Percentiles rank a stretch among this genome's conserved stretches.
Conservation (phyloP, 257 asterid genomes). For the Orobanche coerulescens region DNA sequence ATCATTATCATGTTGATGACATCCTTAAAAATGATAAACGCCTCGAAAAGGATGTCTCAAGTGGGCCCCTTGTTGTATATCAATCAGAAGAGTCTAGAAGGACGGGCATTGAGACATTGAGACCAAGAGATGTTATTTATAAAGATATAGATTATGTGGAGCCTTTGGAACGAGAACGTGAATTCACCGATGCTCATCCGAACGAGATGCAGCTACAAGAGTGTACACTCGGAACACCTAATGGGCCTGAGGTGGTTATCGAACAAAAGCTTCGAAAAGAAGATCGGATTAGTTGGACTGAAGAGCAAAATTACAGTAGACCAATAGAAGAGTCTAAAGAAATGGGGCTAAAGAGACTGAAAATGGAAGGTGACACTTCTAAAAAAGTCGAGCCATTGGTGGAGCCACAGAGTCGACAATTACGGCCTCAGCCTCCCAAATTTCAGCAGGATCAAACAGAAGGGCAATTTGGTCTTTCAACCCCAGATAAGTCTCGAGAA, state of each 20-base stretch:
- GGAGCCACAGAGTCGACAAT: background rate
- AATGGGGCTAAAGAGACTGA: background rate
- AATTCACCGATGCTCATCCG: background rate
- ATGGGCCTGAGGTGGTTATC: no score
- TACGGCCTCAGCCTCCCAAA: background rate
- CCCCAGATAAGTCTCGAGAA: conserved; percentile 1
- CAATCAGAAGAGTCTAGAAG: background rate
- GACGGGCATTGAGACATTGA: background rate
- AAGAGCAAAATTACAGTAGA: no score
- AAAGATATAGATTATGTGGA: no score
- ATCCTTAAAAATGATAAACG: background rate
- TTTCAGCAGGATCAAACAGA: conserved; percentile 1
- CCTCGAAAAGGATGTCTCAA: background rate
- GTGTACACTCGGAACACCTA: background rate
- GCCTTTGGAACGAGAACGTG: no score
- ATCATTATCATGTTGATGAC: background rate
- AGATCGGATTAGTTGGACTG: background rate
- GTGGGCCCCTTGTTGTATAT: background rate
- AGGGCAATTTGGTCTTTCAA: background rate
- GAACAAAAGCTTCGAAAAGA: no score
- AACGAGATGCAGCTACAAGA: background rate
- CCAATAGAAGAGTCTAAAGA: background rate
- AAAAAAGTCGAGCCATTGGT: background rate
- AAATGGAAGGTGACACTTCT: background rate
- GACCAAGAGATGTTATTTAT: no score